These are phyloP conservation scores for Oryza glumipatula DNA, from an alignment of 176 grass and related monocot species.

Conservation along the genomic window DNA sequence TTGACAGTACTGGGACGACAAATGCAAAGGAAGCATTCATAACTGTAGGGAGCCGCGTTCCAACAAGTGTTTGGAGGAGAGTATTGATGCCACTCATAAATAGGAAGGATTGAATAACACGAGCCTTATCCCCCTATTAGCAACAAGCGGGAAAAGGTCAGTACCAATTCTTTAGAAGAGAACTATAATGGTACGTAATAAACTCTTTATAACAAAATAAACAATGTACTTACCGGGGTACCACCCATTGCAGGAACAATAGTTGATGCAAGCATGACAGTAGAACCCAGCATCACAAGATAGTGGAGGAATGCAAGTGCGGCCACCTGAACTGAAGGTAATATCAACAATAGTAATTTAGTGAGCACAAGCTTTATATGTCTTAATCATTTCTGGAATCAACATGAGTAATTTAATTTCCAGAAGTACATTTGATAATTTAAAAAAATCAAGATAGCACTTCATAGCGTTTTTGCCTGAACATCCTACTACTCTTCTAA, in stretches of 20 bases:
- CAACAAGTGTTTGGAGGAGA: constrained; percentile 83
- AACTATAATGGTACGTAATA: constrained; percentile 20
- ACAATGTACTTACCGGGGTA: constrained; percentile 55
- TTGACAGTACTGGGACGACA: constrained; percentile 78
- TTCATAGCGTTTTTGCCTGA: not conserved
- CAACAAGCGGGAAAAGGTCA: constrained; percentile 31
- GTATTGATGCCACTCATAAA: constrained; percentile 99
- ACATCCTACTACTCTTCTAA: not conserved
- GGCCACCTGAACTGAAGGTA: constrained; percentile 74
- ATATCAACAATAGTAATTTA: constrained; percentile 13
- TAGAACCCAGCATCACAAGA: constrained; percentile 91
- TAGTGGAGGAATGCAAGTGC: constrained; percentile 91
- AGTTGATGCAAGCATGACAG: constrained; percentile 75
- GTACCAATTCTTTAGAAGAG: constrained; percentile 28
- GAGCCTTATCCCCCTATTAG: constrained; percentile 84
- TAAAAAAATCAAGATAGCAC: constrained; percentile 5
- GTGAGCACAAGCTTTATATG: constrained; percentile 42
- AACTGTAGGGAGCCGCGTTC: constrained; percentile 84
- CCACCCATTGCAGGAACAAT: constrained; percentile 97
- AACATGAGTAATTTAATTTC: not conserved
- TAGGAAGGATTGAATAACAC: constrained; percentile 82
- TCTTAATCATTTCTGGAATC: constrained; percentile 11
- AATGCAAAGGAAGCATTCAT: constrained; percentile 96
- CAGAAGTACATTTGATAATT: constrained; percentile 5
- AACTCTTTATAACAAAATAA: not conserved